These are phyloP conservation scores for Fraxinus anomala DNA, from an alignment of 257 asterid species.

Conservation along the genomic window DNA sequence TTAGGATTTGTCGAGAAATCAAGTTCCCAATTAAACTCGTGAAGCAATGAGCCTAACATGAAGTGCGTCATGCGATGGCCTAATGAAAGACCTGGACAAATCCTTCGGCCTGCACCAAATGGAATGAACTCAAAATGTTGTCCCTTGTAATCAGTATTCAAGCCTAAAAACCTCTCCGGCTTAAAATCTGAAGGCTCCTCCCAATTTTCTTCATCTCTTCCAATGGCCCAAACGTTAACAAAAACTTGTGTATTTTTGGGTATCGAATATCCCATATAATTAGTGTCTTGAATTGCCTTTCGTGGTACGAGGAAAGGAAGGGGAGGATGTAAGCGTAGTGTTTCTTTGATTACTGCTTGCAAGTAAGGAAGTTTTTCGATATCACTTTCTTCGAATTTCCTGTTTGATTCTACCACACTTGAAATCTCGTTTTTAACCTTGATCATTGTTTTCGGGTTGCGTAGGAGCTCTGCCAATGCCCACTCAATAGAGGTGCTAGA, in stretches of 20 bases:
- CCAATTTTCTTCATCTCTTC: slow-evolving; percentile 56
- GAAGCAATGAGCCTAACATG: slow-evolving; percentile 57
- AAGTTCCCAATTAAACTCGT: slow-evolving; percentile 53
- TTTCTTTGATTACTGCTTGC: slow-evolving; percentile 56
- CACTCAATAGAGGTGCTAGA: slow-evolving; percentile 58
- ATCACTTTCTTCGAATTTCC: slow-evolving; percentile 41
- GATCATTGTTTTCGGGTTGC: slow-evolving; percentile 40
- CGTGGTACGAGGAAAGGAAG: slow-evolving; percentile 49
- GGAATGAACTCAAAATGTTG: slow-evolving; percentile 56
- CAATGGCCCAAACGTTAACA: slow-evolving; percentile 55
- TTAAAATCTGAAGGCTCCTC: slow-evolving; percentile 37
- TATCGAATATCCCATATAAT: slow-evolving; percentile 44
- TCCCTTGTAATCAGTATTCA: slow-evolving; percentile 47
- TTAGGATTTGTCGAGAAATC: slow-evolving; percentile 26
- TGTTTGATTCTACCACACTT: slow-evolving; percentile 37
- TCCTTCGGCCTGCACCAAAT: slow-evolving; percentile 65
- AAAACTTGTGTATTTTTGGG: slow-evolving; percentile 47
- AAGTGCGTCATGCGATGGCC: slow-evolving; percentile 60
- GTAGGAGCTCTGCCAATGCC: slow-evolving; percentile 60
- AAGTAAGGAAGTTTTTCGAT: slow-evolving; percentile 41
- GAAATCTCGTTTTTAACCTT: slow-evolving; percentile 46
- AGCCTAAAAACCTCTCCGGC: slow-evolving; percentile 57
- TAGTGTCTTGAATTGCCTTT: slow-evolving; percentile 35
- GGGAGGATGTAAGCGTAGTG: slow-evolving; percentile 54
- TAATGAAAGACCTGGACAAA: slow-evolving; percentile 54